These are phyloP conservation scores for Elsinoe perseae DNA, from an alignment of 2,329 filamentous ascomycete species.

Conservation along the genomic window DNA sequence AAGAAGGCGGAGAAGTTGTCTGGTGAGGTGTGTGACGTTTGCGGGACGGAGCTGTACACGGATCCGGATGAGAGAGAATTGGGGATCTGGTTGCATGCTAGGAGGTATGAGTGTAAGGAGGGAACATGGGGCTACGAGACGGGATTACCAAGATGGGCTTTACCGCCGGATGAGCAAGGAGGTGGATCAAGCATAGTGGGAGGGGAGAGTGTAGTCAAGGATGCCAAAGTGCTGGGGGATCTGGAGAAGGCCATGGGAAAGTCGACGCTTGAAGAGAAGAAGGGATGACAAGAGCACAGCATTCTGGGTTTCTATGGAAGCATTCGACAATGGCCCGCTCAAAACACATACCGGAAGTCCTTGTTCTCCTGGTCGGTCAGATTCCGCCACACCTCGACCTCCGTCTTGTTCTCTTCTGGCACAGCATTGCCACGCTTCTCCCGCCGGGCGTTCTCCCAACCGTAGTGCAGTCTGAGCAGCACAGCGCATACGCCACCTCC, in stretches of 20 bases:
- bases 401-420: background rate
- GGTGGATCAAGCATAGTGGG: conserved; percentile 36
- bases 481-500: background rate
- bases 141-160: conserved; percentile 73
- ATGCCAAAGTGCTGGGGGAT: conserved; percentile 12
- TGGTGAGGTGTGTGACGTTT: conserved; percentile 70
- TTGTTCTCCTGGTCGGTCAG: conserved; percentile 52
- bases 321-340: background rate
- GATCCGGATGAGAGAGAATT: conserved; percentile 87
- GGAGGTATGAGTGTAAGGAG: conserved; percentile 75
- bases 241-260: conserved; percentile 4
- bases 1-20: conserved; percentile 90
- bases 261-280: conserved; percentile 3
- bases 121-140: conserved; percentile 86
- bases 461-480: background rate
- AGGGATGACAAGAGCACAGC: background rate
- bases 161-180: conserved; percentile 64
- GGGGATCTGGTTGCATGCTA: conserved; percentile 86
- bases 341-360: conserved; percentile 44
- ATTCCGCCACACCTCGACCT: conserved; percentile 25
- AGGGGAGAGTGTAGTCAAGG: conserved; percentile 6
- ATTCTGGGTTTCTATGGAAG: background rate
- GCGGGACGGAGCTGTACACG: conserved; percentile 82
- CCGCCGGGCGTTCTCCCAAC: conserved; percentile 1
- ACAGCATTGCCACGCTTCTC: background rate